phyloP scores from a whole-genome alignment of 2,329 filamentous ascomycete genomes.

The Tolypocladium ovalisporum region DNA sequence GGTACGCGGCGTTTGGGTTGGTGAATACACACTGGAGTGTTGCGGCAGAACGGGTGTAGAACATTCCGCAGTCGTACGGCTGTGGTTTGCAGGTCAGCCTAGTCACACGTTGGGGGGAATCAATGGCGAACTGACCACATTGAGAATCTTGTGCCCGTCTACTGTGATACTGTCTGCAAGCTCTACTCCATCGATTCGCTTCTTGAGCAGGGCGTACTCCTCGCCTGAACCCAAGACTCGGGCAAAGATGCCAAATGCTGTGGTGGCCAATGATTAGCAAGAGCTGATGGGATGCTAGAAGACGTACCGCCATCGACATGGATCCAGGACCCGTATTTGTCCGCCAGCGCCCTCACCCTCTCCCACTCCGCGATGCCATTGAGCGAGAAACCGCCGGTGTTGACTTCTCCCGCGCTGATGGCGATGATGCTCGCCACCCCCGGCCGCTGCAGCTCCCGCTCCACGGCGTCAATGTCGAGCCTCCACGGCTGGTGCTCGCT shows the following conservation, averaged over 20 bases:
- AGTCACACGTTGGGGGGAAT: neutral
- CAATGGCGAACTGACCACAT: conserved; percentile 48
- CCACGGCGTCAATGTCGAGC: conserved; percentile 57
- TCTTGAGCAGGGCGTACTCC: conserved; percentile 44
- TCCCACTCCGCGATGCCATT: conserved; percentile 48
- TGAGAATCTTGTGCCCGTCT: conserved; percentile 86
- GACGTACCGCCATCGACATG: conserved; percentile 68
- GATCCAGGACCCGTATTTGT: conserved; percentile 69
- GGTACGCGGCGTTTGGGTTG: conserved; percentile 80
- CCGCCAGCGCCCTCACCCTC: conserved; percentile 56
- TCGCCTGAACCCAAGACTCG: conserved; percentile 47
- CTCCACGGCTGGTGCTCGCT: conserved; percentile 49
- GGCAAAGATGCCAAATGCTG: conserved; percentile 76
- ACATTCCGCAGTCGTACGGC: conserved; percentile 89
- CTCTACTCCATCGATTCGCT: conserved; percentile 53
- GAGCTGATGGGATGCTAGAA: neutral
- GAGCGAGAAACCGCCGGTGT: conserved; percentile 69
- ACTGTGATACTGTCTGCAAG: conserved; percentile 79
- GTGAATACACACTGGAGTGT: conserved; percentile 56
- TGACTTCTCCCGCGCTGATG: conserved; percentile 82
- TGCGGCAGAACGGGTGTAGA: conserved; percentile 58
- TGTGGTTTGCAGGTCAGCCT: conserved; percentile 14
- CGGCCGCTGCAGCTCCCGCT: conserved; percentile 39
- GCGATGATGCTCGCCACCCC: conserved; percentile 63
- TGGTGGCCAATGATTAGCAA: neutral